phyloP scores from a whole-genome alignment of 2,329 filamentous ascomycete species.

The Aspergillus proliferans region DNA sequence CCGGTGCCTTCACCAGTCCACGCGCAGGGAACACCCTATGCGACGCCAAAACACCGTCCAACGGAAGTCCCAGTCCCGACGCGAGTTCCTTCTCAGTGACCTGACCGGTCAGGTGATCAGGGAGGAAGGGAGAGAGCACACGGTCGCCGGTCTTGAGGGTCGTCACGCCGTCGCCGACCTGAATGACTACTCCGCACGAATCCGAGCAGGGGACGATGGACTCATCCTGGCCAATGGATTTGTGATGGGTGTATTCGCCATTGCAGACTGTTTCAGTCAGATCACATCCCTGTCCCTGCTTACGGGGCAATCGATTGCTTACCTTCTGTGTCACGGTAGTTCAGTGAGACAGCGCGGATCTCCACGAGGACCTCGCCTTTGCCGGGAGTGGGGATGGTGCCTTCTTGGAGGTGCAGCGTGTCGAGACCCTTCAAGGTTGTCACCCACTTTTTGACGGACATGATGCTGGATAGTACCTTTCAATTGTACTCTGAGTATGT shows the following conservation, averaged over 20 bases:
- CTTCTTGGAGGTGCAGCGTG: slow-evolving; percentile 43
- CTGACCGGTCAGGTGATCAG: slow-evolving; percentile 53
- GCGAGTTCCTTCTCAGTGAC: slow-evolving; percentile 51
- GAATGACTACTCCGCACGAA: slow-evolving; percentile 59
- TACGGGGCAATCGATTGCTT: neutral
- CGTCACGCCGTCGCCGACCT: slow-evolving; percentile 42
- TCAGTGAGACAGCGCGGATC: slow-evolving; percentile 48
- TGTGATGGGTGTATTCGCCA: slow-evolving; percentile 63
- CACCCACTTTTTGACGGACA: slow-evolving; percentile 45
- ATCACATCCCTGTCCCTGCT: too few species aligned
- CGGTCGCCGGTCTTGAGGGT: slow-evolving; percentile 54
- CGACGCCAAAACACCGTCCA: slow-evolving; percentile 41
- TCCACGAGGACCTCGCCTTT: slow-evolving; percentile 50
- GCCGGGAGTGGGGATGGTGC: slow-evolving; percentile 43
- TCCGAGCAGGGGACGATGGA: slow-evolving; percentile 61
- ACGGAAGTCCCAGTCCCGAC: slow-evolving; percentile 56
- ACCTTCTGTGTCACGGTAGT: slow-evolving; percentile 48
- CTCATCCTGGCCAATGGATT: slow-evolving; percentile 38
- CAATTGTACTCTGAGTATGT: too few species aligned
- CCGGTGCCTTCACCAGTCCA: slow-evolving; percentile 36
- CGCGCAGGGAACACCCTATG: slow-evolving; percentile 40
- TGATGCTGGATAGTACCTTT: neutral
- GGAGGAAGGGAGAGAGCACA: slow-evolving; percentile 59
- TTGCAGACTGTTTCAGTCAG: slow-evolving; percentile 47
- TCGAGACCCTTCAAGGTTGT: slow-evolving; percentile 52